Evolutionary conservation across 2,329 filamentous ascomycete species (phyloP).

Genomic region (Diplodia mutila): DNA sequence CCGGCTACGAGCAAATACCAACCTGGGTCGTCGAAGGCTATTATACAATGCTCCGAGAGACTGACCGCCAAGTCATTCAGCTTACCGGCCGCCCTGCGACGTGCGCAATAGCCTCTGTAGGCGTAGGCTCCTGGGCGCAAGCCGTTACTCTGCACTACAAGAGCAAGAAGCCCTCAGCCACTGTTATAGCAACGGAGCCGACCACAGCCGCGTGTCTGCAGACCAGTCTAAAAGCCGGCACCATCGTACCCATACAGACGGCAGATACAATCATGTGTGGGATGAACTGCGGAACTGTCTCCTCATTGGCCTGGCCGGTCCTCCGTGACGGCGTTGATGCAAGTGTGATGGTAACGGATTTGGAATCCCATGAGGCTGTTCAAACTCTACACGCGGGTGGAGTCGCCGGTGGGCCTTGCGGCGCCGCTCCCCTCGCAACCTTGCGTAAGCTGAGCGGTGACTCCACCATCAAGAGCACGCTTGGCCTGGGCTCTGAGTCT

Average conservation of each 20-base stretch:
- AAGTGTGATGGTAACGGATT: constrained; percentile 63
- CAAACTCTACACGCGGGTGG: constrained; percentile 54
- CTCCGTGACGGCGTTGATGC: constrained; percentile 63
- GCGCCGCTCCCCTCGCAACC: constrained; percentile 62
- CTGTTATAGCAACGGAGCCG: constrained; percentile 71
- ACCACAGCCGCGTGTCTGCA: constrained; percentile 65
- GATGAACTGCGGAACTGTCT: constrained; percentile 73
- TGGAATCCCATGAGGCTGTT: constrained; percentile 64
- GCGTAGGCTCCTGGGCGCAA: constrained; percentile 74
- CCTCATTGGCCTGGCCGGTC: constrained; percentile 65
- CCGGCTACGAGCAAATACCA: constrained; percentile 68
- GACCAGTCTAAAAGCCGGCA: constrained; percentile 55
- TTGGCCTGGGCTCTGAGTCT: constrained; percentile 51
- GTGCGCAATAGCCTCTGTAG: constrained; percentile 67
- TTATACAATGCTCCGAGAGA: constrained; percentile 70
- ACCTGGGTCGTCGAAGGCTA: constrained; percentile 80
- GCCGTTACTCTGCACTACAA: constrained; percentile 70
- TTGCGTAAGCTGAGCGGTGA: constrained; percentile 53
- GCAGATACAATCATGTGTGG: constrained; percentile 72
- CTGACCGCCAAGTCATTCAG: constrained; percentile 62
- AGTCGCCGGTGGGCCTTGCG: constrained; percentile 65
- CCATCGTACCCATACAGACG: constrained; percentile 57
- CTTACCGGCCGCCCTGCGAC: constrained; percentile 45
- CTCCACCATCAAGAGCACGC: constrained; percentile 38
- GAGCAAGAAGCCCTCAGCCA: constrained; percentile 32